Evolutionary conservation across 345 rosid species (phyloP).

Genomic region (Eucalyptus rudis): DNA sequence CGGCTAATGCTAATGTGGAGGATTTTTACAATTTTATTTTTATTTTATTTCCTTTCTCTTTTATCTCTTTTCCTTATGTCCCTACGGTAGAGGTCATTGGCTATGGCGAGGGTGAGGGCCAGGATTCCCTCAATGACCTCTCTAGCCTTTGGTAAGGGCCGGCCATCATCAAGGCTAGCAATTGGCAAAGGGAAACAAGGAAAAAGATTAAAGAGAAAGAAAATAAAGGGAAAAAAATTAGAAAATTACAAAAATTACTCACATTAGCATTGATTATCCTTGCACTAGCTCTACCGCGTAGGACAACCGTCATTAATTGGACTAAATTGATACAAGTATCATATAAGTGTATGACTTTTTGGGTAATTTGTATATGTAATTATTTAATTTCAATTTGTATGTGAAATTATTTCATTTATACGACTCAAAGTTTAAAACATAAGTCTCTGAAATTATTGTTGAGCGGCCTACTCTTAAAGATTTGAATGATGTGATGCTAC

Average conservation of each 20-base stretch:
- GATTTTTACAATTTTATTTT: background rate
- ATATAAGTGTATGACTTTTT: no score
- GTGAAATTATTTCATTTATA: background rate
- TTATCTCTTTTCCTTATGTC: background rate
- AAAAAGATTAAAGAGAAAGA: no score
- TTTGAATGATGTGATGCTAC: background rate
- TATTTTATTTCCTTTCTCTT: background rate
- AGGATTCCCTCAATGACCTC: no score
- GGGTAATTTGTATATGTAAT: background rate
- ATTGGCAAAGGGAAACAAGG: no score
- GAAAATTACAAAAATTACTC: no score
- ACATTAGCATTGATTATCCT: fast-evolving
- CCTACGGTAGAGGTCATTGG: background rate
- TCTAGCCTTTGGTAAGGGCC: no score
- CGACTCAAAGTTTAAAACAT: background rate
- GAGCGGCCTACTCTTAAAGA: background rate
- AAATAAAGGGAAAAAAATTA: no score
- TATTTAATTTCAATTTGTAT: background rate
- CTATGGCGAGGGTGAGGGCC: background rate
- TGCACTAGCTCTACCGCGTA: fast-evolving
- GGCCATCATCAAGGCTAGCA: background rate
- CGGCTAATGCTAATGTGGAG: background rate
- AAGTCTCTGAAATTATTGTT: background rate
- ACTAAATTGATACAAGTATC: fast-evolving
- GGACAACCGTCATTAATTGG: fast-evolving